Base-by-base conservation (phyloP, 495 filamentous ascomycete genomes). In the Neurospora sp. region DNA sequence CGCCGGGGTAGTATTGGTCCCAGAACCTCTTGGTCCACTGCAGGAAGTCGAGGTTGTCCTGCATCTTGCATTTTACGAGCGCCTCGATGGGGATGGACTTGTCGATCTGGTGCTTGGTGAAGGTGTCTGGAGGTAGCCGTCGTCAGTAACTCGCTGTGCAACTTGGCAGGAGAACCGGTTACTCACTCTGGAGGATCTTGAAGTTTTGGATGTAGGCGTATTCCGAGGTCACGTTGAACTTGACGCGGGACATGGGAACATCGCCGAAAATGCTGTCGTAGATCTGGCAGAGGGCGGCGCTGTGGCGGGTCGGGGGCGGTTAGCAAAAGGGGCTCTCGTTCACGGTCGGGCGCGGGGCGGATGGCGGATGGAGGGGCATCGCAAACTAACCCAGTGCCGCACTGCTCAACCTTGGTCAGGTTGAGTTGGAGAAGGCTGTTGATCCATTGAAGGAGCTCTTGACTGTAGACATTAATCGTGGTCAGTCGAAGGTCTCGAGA, bases 31-130 rank as follows among this genome's bases (percentile, higher is more conserved):
- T 98, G 71, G 88, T 90, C 93, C 93, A 99, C 85, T 99, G 96
- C 41, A 99, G 89, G 83, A 98, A 99, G 79, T 98, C 96, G 74
- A 99, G 93, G 85, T 99, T 99, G 81, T 99, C 96, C 84, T 99
- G 96, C 93, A 99, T 98, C 85, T 96, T 97, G 87, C 96, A 99
- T 83, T 98, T 98, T 75, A 94, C 88, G 72, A 99, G 90, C 76
- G 88, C 85, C 82, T 97, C 90, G 77, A 98, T 92, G 76, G 94
- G 94, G 74, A 98, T 89, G 35, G 90, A 90, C 77, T 93, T 93
- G 72, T 98, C 93, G 81, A 99, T 89, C 42, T 87, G 81, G 84
- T 98, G 95, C 76, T 90, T 90, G 42, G 92, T 88, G 81, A 98
- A 98, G 69, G 89, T 86, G 54, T 18, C 54, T 66, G 54, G 27